Evolutionary conservation across 768 basidiomycete genomes (phyloP), one percentile per base, ranked within the genome.

Genomic region (Boletellus ananas): DNA sequence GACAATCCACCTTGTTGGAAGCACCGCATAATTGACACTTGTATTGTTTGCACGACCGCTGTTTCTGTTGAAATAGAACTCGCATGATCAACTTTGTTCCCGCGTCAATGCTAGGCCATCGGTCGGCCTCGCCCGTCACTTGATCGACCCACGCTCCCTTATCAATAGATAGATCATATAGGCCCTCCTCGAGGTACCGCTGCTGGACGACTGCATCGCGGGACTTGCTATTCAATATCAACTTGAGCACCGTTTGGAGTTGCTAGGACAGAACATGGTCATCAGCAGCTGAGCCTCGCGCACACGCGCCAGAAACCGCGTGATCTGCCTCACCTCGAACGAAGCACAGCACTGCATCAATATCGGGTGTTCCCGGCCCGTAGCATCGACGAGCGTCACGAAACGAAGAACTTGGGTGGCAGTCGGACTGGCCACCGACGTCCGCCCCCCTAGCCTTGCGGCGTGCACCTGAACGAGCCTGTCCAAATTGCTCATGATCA

Each of bases 311-410:
- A 17, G 8, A 23, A 18, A 8, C 9, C 20, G 20, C 17, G 18
- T 2, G 1, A n/a, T 16, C 23, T 21, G 1, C 11, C 53, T 31
- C 35, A 62, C 63, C 57, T 67, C 56, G 6, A 65, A 64, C 33
- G 59, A 64, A 3, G 57, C 34, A 35, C 63, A 64, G 38, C 54
- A 55, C 17, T 67, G 54, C 57, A 67, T 50, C 18, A 45, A 36
- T 52, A 64, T 62, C 21, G 56, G 59, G 36, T 64, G 63, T 20
- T 56, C 47, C 17, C 65, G 52, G 40, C 62, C 65, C 7, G 64
- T 64, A 1, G 57, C 62, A 23, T 65, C 65, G 27, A 64, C 23
- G 33, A 67, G 54, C 23, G 57, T 65, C 8, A 57, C 59, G 34
- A 54, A 63, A 1, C 49, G 52, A 21, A 62, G 49, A 0, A 64